Evolutionary conservation across 2,329 filamentous ascomycete species (phyloP), one percentile per base, ranked within the genome.

Genomic region (Cyphellophora europaea): DNA sequence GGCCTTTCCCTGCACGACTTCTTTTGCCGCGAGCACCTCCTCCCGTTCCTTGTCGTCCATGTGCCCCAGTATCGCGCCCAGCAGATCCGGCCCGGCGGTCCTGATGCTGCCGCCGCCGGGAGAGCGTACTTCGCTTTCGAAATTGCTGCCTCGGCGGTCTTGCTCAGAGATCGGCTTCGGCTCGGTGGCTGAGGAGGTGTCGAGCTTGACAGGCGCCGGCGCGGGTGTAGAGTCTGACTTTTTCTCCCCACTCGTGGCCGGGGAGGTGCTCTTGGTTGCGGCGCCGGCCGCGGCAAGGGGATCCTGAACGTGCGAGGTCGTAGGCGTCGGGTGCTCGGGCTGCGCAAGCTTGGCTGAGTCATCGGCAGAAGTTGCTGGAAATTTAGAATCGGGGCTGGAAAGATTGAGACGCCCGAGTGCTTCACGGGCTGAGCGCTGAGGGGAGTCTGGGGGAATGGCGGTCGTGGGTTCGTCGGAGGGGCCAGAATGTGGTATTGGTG

Each of bases 61-160:
- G 32, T 49, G 47, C 6, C 41, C 42, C 19, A 49, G 32, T 10
- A 49, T 44, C 3, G 42, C 47, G 23, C 42, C 38, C 3, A 49
- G 39, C 6, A 49, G 28, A 32, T 49, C 47, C 5, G 33, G 31
- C 10, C 40, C 43, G 15, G 36, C 41, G 5, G 47, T 49, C 12
- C 47, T 19, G 18, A 49, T 48, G 27, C 42, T 45, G 17, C 44
- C 46, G 3, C 47, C 47, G 12, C 42, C 40, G 12, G 44, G 44
- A n/a, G 15, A 18, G 10, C 18, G 30, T 12, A 32, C 30, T 21
- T 32, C 30, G 11, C 15, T 11, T 32, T 32, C 30, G 5, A 32
- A 6, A 19, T 17, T 12, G 21, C 21, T 25, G 8, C 8, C 8
- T n/a, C 21, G 21, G 8, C 21, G 21, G n/a, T 8, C 21, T 8